phyloP scores from a whole-genome alignment of 495 filamentous ascomycete genomes.

The Tuber calosporum region DNA sequence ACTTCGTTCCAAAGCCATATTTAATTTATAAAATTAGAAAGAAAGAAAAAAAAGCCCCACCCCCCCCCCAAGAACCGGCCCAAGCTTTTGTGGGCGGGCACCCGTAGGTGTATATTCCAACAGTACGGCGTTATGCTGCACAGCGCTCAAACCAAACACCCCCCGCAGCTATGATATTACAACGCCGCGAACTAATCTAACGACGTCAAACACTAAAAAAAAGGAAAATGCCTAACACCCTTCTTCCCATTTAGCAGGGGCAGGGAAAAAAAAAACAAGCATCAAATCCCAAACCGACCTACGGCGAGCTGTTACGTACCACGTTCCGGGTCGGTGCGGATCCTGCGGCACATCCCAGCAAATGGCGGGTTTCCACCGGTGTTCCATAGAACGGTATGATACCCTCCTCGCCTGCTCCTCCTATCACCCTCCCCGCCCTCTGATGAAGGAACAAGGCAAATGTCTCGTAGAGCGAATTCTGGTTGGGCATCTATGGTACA shows the following conservation, averaged over 20 bases:
- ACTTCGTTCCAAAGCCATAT: neutral
- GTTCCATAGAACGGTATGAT: neutral
- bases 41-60: neutral
- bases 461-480: neutral
- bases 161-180: no score
- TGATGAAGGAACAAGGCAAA: neutral
- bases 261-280: neutral
- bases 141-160: no score
- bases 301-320: neutral
- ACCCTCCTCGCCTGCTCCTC: no score
- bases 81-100: neutral
- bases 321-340: neutral
- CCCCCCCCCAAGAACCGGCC: neutral
- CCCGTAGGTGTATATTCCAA: neutral
- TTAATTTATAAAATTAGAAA: neutral
- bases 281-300: neutral
- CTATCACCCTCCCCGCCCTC: neutral
- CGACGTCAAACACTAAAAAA: neutral
- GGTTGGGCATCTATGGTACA: neutral
- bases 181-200: neutral
- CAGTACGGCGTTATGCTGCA: no score
- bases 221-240: neutral
- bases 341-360: neutral
- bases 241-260: neutral
- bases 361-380: neutral